Percentiles rank a stretch among this genome's conserved stretches.
phyloP scores from a whole-genome alignment of 202 grass and related monocot species.

The Zizania palustris region DNA sequence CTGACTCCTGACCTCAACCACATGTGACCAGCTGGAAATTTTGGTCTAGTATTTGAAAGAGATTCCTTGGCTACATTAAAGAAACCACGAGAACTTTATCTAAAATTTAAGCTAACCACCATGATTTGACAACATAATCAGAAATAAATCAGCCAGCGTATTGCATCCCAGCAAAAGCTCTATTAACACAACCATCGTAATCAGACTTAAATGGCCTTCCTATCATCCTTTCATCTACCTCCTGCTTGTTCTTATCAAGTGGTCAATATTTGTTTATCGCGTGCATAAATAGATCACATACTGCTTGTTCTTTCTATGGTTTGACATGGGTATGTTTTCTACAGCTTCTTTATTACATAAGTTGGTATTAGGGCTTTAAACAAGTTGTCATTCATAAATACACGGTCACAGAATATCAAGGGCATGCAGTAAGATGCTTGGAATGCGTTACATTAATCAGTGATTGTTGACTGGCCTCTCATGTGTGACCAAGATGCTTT shows the following conservation, averaged over 20 bases:
- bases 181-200: neutral
- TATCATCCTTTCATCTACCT: neutral
- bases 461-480: conserved; percentile 10
- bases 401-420: neutral
- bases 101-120: neutral
- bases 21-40: conserved; percentile 6
- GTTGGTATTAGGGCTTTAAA: neutral
- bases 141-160: neutral
- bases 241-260: neutral
- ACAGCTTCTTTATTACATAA: neutral
- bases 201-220: neutral
- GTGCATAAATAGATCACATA: conserved; percentile 3
- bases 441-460: neutral
- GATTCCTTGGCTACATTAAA: neutral
- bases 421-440: neutral
- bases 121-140: neutral
- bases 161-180: neutral
- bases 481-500: conserved; percentile 17
- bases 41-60: neutral
- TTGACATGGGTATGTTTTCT: conserved; percentile 5
- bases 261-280: neutral
- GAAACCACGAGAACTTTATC: neutral
- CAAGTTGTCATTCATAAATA: neutral
- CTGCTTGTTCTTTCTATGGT: neutral
- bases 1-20: conserved; percentile 22